A percentile compares a stretch with the other conserved stretches of the same genome.
These are phyloP conservation scores for Fusarium chlamydosporum DNA, from an alignment of 2,329 filamentous ascomycete species.

Conservation along the genomic window DNA sequence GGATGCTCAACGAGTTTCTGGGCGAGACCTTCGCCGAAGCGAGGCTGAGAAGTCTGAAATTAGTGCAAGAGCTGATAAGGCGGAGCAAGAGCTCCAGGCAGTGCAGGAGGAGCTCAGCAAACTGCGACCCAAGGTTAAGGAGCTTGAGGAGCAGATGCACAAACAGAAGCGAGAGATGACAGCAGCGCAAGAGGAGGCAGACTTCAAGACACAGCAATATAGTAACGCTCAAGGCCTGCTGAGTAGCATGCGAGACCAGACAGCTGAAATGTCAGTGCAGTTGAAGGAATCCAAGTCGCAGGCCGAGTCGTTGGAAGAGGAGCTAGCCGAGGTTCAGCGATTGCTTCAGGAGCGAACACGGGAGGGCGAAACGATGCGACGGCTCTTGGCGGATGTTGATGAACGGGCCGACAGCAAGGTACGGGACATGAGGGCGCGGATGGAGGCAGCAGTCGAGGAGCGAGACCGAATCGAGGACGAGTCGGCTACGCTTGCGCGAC, in stretches of 20 bases:
- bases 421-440: constrained; percentile 87
- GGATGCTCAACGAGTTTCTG: constrained; percentile 79
- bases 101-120: constrained; percentile 80
- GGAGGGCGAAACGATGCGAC: constrained; percentile 94
- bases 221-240: constrained; percentile 86
- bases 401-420: constrained; percentile 84
- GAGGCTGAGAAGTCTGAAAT: constrained; percentile 86
- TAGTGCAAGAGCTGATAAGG: constrained; percentile 79
- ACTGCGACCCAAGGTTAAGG: constrained; percentile 71
- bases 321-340: constrained; percentile 88
- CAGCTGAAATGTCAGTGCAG: constrained; percentile 87
- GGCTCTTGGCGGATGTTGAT: constrained; percentile 88
- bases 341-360: constrained; percentile 89
- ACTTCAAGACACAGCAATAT: constrained; percentile 88
- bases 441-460: constrained; percentile 94
- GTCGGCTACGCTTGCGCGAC: constrained; percentile 80
- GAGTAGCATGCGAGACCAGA: constrained; percentile 93
- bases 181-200: constrained; percentile 80
- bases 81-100: constrained; percentile 76
- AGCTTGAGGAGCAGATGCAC: constrained; percentile 80
- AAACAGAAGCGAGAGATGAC: constrained; percentile 77
- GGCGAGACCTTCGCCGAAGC: constrained; percentile 81
- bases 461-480: constrained; percentile 94
- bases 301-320: constrained; percentile 90
- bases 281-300: constrained; percentile 89